Evolutionary conservation across 768 basidiomycete genomes (phyloP), one percentile per base, ranked within the genome.

Genomic region (Termitomyces sp.): DNA sequence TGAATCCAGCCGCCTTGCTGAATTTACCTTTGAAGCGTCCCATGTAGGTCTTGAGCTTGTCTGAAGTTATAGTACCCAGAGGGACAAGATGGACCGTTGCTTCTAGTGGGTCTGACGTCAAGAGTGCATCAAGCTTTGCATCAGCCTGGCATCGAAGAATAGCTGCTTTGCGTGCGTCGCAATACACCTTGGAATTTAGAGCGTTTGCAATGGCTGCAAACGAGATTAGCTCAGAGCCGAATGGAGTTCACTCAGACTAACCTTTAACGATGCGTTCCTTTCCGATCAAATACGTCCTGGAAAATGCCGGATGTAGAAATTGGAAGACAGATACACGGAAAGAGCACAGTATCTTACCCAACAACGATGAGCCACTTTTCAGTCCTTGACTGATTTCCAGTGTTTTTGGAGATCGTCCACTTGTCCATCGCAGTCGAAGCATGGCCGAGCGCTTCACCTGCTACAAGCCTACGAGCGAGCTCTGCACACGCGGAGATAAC

Each of bases 231-330:
- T 28, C 58, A 54, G 49, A 15, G 26, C 3, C 15, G 4, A 33
- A 24, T 52, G 37, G 16, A n/a, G 57, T 41, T 29, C 39, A 26
- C 7, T 36, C 59, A 33, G 51, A 28, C 12, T 26, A 29, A 92
- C 93, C 94, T 82, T 98, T 97, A 41, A 97, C 94, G 41, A 98
- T 90, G 24, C 97, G 86, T 70, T 99, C 97, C 70, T 99, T 99
- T 41, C 97, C 97, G 50, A 98, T 93, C 0, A 92, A 92, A 72
- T 99, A 99, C 0, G 97, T 98, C 10, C 94, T 93, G 59, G 28
- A 41, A 37, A 50, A 20, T 36, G 4, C 9, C 18, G 26, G 18
- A 47, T 18, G 51, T 51, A 56, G 42, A 24, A 28, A 47, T 0
- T 41, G 56, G 37, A 28, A 42, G n/a, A 22, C 15, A 10, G 18